phyloP scores from a whole-genome alignment of 1,284 basidiomycete genomes.

The Violaceomyces palustris region DNA sequence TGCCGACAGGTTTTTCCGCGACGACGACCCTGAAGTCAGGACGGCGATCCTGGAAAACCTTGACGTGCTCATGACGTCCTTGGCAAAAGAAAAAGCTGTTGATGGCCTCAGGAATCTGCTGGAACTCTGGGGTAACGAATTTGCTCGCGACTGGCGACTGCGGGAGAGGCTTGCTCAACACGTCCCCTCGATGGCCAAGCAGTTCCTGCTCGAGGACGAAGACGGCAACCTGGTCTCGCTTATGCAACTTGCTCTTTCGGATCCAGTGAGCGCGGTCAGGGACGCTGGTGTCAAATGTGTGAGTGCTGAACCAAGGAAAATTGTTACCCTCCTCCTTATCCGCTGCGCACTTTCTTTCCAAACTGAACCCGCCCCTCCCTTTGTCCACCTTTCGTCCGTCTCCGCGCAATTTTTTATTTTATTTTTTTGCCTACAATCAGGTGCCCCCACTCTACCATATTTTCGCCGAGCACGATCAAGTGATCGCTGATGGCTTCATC shows the following conservation, averaged over 20 bases:
- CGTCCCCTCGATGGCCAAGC: slow-evolving; percentile 58
- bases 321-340: neutral
- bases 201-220: slow-evolving; percentile 51
- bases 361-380: neutral
- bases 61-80: slow-evolving; percentile 56
- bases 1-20: slow-evolving; percentile 59
- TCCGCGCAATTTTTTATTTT: neutral
- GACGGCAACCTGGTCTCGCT: slow-evolving; percentile 55
- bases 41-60: slow-evolving; percentile 57
- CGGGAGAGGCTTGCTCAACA: slow-evolving; percentile 66
- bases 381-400: neutral
- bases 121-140: slow-evolving; percentile 63
- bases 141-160: slow-evolving; percentile 74
- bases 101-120: slow-evolving; percentile 61
- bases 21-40: slow-evolving; percentile 63
- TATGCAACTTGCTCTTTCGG: slow-evolving; percentile 67
- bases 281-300: slow-evolving; percentile 68
- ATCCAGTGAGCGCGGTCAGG: slow-evolving; percentile 76
- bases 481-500: slow-evolving; percentile 44
- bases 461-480: slow-evolving; percentile 37
- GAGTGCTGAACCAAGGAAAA: too few relatives aligned
- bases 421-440: neutral
- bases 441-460: slow-evolving; percentile 27
- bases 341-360: slow-evolving; percentile 5
- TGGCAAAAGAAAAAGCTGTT: slow-evolving; percentile 59